These are phyloP conservation scores for Amoebophrya sp. DNA, from an alignment of 169 alveolate genomes.

Conservation along the genomic window DNA sequence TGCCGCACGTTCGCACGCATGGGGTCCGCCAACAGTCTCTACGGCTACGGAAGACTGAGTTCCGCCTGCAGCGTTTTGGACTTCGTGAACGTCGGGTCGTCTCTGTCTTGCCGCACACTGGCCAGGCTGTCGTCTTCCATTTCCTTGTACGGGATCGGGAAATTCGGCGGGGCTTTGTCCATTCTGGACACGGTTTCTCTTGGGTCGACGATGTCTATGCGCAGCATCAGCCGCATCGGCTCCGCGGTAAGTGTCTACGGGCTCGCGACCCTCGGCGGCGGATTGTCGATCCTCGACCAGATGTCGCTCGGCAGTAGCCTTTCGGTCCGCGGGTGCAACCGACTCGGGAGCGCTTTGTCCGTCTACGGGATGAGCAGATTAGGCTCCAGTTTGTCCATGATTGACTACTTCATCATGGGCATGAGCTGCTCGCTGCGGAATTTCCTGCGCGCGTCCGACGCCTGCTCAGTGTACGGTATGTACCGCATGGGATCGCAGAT, in stretches of 20 bases:
- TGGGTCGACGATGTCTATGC: background rate
- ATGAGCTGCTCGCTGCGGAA: background rate
- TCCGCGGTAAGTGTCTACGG: background rate
- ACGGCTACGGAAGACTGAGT: background rate
- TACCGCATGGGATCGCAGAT: background rate
- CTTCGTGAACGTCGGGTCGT: background rate
- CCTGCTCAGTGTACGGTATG: background rate
- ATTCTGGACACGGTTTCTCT: background rate
- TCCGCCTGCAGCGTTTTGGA: background rate
- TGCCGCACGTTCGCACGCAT: background rate
- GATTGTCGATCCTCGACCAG: background rate
- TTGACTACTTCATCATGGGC: conserved; percentile 20
- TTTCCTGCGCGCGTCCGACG: background rate
- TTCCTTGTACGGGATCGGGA: background rate
- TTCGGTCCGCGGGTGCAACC: background rate
- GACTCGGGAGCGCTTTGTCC: background rate
- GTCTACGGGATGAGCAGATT: conserved; percentile 39
- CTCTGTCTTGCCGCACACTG: background rate
- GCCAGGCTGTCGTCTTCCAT: background rate
- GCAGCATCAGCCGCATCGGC: background rate
- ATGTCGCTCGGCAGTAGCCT: background rate
- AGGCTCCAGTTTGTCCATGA: conserved; percentile 18
- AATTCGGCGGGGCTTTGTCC: background rate
- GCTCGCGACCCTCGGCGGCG: background rate
- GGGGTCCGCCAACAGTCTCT: background rate